phyloP scores from a whole-genome alignment of 2,329 filamentous ascomycete species.

The Trichoderma sp. region DNA sequence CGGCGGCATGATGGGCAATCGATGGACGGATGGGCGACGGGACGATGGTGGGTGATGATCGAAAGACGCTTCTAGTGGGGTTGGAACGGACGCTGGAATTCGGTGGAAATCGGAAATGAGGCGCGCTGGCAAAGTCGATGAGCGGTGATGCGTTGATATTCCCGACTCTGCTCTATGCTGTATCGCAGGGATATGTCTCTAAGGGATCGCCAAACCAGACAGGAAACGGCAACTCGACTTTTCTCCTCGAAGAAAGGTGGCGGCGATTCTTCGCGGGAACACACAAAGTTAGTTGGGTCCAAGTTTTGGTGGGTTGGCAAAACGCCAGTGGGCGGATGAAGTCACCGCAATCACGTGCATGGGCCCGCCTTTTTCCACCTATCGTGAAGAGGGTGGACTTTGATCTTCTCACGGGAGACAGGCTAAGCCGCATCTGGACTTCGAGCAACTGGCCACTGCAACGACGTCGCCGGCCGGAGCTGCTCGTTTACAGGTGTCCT shows the following conservation, averaged over 20 bases:
- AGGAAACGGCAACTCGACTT: neutral
- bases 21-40: conserved; percentile 29
- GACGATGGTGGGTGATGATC: conserved; percentile 4
- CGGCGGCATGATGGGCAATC: conserved; percentile 66
- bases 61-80: conserved; percentile 25
- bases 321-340: conserved; percentile 33
- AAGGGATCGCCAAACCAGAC: neutral
- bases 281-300: conserved; percentile 21
- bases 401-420: neutral
- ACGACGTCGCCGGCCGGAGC: conserved; percentile 28
- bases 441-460: conserved; percentile 12
- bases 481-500: conserved; percentile 31
- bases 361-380: neutral
- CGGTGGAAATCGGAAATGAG: neutral
- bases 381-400: neutral
- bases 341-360: conserved; percentile 35
- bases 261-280: conserved; percentile 24
- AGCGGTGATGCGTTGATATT: neutral
- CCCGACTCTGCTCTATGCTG: neutral
- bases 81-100: conserved; percentile 29
- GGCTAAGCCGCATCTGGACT: conserved; percentile 10
- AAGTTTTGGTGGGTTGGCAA: conserved; percentile 31
- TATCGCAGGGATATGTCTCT: neutral
- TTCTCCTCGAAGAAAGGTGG: conserved; percentile 1
- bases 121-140: neutral